Evolutionary conservation across 169 alveolate species (phyloP).

Genomic region (Plasmodium yoelii): DNA sequence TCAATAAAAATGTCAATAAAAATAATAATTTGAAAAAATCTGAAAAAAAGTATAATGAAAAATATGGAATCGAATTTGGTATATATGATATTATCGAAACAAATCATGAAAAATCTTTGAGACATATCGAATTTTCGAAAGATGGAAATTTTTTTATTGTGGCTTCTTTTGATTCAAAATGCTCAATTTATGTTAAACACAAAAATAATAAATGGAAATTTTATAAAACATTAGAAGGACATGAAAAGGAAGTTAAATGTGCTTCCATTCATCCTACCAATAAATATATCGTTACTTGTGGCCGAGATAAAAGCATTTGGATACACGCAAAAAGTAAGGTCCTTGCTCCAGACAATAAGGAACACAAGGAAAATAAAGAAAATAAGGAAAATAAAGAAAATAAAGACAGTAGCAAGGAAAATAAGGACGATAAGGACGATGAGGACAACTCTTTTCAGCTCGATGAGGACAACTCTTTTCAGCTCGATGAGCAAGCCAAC

Average conservation of each 20-base stretch:
- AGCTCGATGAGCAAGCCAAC: no score
- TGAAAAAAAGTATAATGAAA: slow-evolving; percentile 2
- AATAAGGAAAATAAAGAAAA: no score
- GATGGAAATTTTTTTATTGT: slow-evolving; percentile 83
- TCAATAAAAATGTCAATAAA: slow-evolving; percentile 10
- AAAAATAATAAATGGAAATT: slow-evolving; percentile 78
- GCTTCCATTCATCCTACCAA: slow-evolving; percentile 81
- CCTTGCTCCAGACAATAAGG: not conserved
- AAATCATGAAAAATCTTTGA: slow-evolving; percentile 80
- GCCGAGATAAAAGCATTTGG: slow-evolving; percentile 86
- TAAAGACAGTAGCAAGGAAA: no score
- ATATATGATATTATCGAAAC: slow-evolving; percentile 78
- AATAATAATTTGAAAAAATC: not conserved
- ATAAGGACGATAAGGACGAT: no score
- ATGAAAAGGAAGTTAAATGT: slow-evolving; percentile 86
- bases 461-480: no score
- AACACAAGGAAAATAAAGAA: no score
- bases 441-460: no score
- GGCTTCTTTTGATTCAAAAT: slow-evolving; percentile 86
- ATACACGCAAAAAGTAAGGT: slow-evolving; percentile 74
- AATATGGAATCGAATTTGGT: slow-evolving; percentile 14
- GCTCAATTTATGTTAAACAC: slow-evolving; percentile 48
- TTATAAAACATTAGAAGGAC: slow-evolving; percentile 82
- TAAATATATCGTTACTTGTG: slow-evolving; percentile 84
- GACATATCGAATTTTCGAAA: slow-evolving; percentile 81